Percentiles rank a stretch among this genome's conserved stretches.
Evolutionary conservation across 2,329 filamentous ascomycete species (phyloP).

Genomic region (Parastagonospora nodorum): DNA sequence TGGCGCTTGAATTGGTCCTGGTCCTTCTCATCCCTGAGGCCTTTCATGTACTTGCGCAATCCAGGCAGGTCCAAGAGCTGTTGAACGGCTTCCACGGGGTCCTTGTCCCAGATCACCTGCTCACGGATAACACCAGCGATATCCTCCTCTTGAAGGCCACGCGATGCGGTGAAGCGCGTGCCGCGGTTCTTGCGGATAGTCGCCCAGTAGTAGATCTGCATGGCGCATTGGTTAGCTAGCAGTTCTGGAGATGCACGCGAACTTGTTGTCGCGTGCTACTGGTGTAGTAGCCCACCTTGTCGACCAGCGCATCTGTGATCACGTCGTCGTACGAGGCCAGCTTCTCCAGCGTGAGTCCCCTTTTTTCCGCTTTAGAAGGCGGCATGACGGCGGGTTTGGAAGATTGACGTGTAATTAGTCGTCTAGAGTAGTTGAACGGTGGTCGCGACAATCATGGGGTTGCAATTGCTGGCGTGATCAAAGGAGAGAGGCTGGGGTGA

Average conservation of each 20-base stretch:
- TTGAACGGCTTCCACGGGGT: conserved; percentile 71
- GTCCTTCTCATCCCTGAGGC: conserved; percentile 75
- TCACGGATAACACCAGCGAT: conserved; percentile 64
- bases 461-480: conserved; percentile 1
- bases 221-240: conserved; percentile 17
- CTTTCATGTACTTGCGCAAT: conserved; percentile 70
- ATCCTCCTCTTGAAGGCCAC: conserved; percentile 73
- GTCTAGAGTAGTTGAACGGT: background rate
- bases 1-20: conserved; percentile 86
- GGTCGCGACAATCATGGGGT: conserved; percentile 5
- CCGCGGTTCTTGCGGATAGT: conserved; percentile 91
- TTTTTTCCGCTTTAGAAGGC: conserved; percentile 56
- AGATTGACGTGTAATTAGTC: background rate
- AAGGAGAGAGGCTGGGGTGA: conserved; percentile 35
- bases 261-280: conserved; percentile 5
- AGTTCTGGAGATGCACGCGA: conserved; percentile 11
- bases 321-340: conserved; percentile 94
- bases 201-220: conserved; percentile 92
- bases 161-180: conserved; percentile 80
- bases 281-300: conserved; percentile 70
- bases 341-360: conserved; percentile 84
- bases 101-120: conserved; percentile 74
- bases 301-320: conserved; percentile 90
- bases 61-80: conserved; percentile 75
- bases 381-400: conserved; percentile 43